A percentile compares a stretch with the other conserved stretches of the same genome.
These are phyloP conservation scores for Pseudomassariella vexata DNA, from an alignment of 2,329 filamentous ascomycete genomes.

Conservation along the genomic window DNA sequence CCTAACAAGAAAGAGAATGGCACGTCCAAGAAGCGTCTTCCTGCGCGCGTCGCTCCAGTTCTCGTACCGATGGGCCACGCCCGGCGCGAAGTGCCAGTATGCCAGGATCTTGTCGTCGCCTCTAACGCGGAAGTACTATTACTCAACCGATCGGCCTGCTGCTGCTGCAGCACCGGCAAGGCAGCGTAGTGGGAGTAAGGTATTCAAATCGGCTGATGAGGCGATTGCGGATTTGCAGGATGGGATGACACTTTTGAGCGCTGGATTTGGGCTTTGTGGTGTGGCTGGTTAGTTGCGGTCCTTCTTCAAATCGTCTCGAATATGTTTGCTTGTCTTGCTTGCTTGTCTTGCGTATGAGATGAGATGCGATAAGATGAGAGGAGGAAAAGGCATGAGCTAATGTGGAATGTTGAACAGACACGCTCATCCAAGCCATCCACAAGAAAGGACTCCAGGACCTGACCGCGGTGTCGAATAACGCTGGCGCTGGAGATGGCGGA, in stretches of 20 bases:
- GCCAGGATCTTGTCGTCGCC: conserved; percentile 10
- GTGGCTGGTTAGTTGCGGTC: conserved; percentile 52
- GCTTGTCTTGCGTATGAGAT: no score
- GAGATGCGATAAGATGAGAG: no score
- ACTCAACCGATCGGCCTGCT: conserved; percentile 15
- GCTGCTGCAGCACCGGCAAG: conserved; percentile 7
- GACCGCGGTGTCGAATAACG: conserved; percentile 77
- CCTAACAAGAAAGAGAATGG: conserved; percentile 13
- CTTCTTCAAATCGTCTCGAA: conserved; percentile 11
- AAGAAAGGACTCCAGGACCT: conserved; percentile 54
- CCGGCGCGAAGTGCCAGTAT: conserved; percentile 13
- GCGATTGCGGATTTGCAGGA: conserved; percentile 67
- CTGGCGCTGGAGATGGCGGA: conserved; percentile 63
- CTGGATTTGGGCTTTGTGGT: conserved; percentile 78
- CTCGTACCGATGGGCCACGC: conserved; percentile 17
- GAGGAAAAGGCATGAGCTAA: no score
- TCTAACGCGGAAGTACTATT: conserved; percentile 11
- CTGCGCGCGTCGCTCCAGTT: conserved; percentile 19
- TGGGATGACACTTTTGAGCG: conserved; percentile 65
- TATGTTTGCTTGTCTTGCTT: no score
- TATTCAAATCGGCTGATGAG: conserved; percentile 53
- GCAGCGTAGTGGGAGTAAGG: conserved; percentile 35
- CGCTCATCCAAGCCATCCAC: conserved; percentile 64
- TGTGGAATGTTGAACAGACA: no score
- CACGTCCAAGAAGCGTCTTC: conserved; percentile 14